Conservation (phyloP, 306 rosid species). For the Pueraria montana region DNA sequence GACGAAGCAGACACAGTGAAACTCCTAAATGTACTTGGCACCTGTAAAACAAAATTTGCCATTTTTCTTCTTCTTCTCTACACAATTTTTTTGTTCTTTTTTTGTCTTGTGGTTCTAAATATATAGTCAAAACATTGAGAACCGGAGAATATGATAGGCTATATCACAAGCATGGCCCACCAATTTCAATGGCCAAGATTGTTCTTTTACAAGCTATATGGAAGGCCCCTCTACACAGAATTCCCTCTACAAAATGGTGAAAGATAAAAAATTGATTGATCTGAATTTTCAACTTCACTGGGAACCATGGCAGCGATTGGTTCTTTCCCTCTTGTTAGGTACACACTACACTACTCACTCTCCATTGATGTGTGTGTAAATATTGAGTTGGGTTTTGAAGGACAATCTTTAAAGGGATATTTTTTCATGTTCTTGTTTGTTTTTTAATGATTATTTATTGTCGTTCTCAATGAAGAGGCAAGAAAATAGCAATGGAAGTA, state of each 20-base stretch:
- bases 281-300: constrained; percentile 4
- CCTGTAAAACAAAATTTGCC: constrained; percentile 73
- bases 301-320: constrained; percentile 67
- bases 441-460: no score
- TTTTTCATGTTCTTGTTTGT: no score
- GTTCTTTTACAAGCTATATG: background rate
- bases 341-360: constrained; percentile 30
- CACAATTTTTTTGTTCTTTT: background rate
- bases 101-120: background rate
- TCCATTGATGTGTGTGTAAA: background rate
- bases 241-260: background rate
- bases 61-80: constrained; percentile 49
- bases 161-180: constrained; percentile 47
- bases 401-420: no score
- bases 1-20: constrained; percentile 77
- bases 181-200: constrained; percentile 55
- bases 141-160: constrained; percentile 16
- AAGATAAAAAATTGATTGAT: background rate
- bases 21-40: constrained; percentile 70
- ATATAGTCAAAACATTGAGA: constrained; percentile 15
- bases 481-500: no score
- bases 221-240: constrained; percentile 20
- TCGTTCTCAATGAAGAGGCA: no score
- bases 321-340: constrained; percentile 65
- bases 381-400: constrained; percentile 28